Percentiles rank a stretch among this genome's conserved stretches.
Conservation (phyloP, 2,329 filamentous ascomycete genomes). For the Metarhizium anisopliae region DNA sequence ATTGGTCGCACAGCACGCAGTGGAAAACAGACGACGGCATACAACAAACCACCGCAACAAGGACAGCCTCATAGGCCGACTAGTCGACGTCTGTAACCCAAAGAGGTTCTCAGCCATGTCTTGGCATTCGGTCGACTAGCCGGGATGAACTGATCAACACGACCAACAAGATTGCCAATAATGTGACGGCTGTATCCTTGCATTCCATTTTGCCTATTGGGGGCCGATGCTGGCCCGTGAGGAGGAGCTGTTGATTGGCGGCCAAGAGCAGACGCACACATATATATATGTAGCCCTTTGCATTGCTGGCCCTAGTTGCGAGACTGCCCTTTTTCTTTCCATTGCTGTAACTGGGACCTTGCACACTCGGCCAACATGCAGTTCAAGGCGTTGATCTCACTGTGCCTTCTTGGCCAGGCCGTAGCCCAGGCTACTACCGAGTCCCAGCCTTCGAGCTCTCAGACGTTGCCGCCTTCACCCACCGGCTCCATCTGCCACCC, state of each 20-base stretch:
- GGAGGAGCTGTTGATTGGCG: background rate
- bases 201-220: background rate
- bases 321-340: background rate
- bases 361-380: conserved; percentile 4
- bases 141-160: background rate
- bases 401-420: conserved; percentile 9
- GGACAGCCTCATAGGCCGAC: background rate
- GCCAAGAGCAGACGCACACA: background rate
- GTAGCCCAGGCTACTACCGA: conserved; percentile 3
- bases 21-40: background rate
- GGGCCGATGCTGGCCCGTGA: background rate
- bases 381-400: conserved; percentile 7
- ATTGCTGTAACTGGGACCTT: background rate
- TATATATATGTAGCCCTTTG: background rate
- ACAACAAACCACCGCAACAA: too few species aligned
- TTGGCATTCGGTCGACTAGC: background rate
- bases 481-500: conserved; percentile 10
- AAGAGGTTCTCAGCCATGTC: background rate
- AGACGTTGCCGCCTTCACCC: conserved; percentile 11
- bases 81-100: background rate
- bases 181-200: background rate
- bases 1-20: background rate
- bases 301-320: background rate
- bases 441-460: background rate
- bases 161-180: background rate